Evolutionary conservation across 306 rosid species (phyloP).

Genomic region (Cucumis sativus): DNA sequence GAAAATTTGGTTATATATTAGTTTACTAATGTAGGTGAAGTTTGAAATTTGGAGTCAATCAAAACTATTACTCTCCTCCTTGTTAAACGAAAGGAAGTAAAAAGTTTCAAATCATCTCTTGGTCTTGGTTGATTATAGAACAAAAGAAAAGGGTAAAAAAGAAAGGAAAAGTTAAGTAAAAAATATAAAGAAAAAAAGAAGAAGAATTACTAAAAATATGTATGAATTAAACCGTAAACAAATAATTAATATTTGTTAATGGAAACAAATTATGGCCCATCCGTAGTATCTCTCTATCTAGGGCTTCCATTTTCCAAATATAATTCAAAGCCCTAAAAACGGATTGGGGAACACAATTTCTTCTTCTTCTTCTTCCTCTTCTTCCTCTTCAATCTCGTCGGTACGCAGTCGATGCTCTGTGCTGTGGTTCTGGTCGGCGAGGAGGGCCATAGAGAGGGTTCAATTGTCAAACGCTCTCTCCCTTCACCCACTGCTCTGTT

Average conservation of each 20-base stretch:
- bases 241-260: background rate
- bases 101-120: too few species aligned
- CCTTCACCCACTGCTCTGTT: slow-evolving; percentile 19
- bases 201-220: background rate
- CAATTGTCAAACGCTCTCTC: slow-evolving; percentile 48
- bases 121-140: too few species aligned
- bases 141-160: too few species aligned
- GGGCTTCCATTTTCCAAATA: background rate
- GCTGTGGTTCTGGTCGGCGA: slow-evolving; percentile 6
- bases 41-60: too few species aligned
- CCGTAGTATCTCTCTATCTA: background rate
- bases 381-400: background rate
- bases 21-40: too few species aligned
- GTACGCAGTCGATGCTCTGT: slow-evolving; percentile 27
- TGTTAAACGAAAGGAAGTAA: too few species aligned
- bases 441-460: slow-evolving; percentile 48
- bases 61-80: too few species aligned
- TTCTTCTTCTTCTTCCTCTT: background rate
- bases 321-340: background rate
- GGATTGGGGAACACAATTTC: background rate
- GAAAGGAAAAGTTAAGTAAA: too few species aligned
- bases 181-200: too few species aligned
- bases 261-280: background rate
- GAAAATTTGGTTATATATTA: too few species aligned
- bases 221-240: background rate